Evolutionary conservation across 768 basidiomycete genomes (phyloP), one percentile per base, ranked within the genome.

Genomic region (Amanita muscaria): DNA sequence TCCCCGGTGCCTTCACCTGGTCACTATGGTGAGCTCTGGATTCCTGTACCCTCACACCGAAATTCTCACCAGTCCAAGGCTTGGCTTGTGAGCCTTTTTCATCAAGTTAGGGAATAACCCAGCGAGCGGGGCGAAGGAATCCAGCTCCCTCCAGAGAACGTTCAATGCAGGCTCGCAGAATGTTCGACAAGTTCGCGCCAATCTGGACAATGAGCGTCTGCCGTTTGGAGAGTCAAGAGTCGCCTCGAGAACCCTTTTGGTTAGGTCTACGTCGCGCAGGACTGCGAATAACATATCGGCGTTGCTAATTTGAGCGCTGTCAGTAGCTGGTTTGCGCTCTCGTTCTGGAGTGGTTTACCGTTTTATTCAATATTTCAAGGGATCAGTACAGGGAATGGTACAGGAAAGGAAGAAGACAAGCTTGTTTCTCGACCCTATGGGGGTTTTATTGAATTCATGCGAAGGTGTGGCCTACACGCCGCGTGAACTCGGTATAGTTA

Each of bases 111-210:
- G 86, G 58, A 88, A 88, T 44, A 87, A 58, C 27, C 79, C 79
- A 46, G 88, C 66, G 46, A 88, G 66, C 8, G 86, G 86, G 36
- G 77, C 63, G 48, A 88, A 66, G 10, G 82, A 83, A 59, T 88
- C 84, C 45, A 88, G 64, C 54, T 88, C 86, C 57, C 73, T 76
- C 86, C 86, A 88, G 23, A 88, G 68, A 39, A 80, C 65, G 57
- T 79, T 67, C 52, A 88, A 56, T n/a, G 79, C 76, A 11, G 83
- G 83, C 51, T 82, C 83, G 52, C 71, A 77, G 58, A 86, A 66
- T n/a, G 79, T 76, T 50, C 72, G 77, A 63, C 85, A 87, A 36
- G 85, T 86, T 42, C 86, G 72, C 38, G 85, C 76, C 52, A 88
- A 66, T 55, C 85, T 71, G 40, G 83, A 80, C 47, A 88, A 62